Percentiles rank a stretch among this genome's conserved stretches.
phyloP scores from a whole-genome alignment of 495 filamentous ascomycete genomes.

The Cercophora sp. region DNA sequence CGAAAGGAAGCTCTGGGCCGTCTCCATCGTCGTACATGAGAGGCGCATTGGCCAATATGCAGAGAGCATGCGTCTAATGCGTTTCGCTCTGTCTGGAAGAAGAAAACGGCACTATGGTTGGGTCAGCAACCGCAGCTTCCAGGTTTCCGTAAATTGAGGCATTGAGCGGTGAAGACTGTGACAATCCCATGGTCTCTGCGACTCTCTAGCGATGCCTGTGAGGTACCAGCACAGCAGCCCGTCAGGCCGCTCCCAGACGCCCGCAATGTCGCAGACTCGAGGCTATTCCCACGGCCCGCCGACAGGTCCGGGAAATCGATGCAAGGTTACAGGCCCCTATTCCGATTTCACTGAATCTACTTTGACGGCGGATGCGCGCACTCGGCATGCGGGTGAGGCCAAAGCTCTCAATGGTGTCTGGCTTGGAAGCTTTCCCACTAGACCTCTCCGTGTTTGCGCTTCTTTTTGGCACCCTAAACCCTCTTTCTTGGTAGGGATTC shows the following conservation, averaged over 20 bases:
- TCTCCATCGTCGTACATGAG: not conserved
- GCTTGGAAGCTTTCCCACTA: too few species aligned
- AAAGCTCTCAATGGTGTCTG: too few species aligned
- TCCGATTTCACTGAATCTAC: too few species aligned
- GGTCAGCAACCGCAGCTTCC: conserved; percentile 17
- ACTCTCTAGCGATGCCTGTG: too few species aligned
- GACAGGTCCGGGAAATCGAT: too few species aligned
- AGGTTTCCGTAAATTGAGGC: not conserved
- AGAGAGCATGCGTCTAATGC: conserved; percentile 19
- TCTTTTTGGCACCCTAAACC: too few species aligned
- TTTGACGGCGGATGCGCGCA: too few species aligned
- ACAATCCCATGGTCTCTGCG: conserved; percentile 6
- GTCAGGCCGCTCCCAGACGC: not conserved
- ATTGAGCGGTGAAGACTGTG: conserved; percentile 22
- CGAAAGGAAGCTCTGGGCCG: not conserved
- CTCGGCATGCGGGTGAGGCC: too few species aligned
- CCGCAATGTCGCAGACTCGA: conserved; percentile 11
- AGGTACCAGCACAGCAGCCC: conserved; percentile 13
- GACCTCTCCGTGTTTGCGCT: too few species aligned
- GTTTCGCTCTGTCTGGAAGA: conserved; percentile 10
- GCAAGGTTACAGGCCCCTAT: too few species aligned
- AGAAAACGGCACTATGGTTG: conserved; percentile 13
- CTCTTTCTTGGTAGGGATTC: too few species aligned
- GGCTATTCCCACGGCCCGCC: conserved; percentile 21
- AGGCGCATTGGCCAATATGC: conserved; percentile 14